Base-by-base conservation (phyloP, 1,284 basidiomycete species). In the Pyrrhoderma lamaoense region DNA sequence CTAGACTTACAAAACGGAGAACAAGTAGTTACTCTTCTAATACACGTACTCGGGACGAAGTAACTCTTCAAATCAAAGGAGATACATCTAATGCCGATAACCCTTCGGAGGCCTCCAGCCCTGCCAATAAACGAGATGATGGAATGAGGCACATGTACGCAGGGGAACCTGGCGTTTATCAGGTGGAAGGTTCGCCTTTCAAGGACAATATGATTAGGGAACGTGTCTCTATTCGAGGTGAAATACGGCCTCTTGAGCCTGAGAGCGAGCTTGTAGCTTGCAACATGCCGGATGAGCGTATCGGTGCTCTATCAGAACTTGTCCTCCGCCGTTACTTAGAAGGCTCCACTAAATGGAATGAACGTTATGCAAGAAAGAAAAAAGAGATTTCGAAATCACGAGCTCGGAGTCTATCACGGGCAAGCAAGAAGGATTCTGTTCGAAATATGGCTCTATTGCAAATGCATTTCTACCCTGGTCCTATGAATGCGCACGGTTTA, bases 231-330 rank as follows among this genome's bases (percentile, higher is more conserved):
- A 73, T 75, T 1, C 66, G 68, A 2, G 85, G 85, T 13, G 65
- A 72, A 16, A 66, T 82, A 9, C 75, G 85, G 3, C 71, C 78
- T 0, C 69, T 89, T 25, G 84, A 87, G 61, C 69, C 74, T 1
- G 73, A 75, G 49, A 49, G 57, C 1, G 68, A 77, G 40, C 66
- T 88, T 0, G 58, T 62, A 2, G 79, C 75, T 3, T 68, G 85
- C 46, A 69, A 67, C 5, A 65, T 86, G 51, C 69, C 75, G 0
- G 60, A 65, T 0, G 79, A 86, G 19, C 69, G 80, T 25, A 73
- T 93, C 47, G 90, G 92, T 2, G 74, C 73, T 27, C 70, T 93
- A 13, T 79, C 79, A 3, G 85, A 89, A 66, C 73, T 68, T 18
- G 72, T 76, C 0, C 65, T 83, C 13, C 74, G 75, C 52, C 76